phyloP scores from a whole-genome alignment of 768 basidiomycete genomes.

The Xerocomellus chrysenteron region DNA sequence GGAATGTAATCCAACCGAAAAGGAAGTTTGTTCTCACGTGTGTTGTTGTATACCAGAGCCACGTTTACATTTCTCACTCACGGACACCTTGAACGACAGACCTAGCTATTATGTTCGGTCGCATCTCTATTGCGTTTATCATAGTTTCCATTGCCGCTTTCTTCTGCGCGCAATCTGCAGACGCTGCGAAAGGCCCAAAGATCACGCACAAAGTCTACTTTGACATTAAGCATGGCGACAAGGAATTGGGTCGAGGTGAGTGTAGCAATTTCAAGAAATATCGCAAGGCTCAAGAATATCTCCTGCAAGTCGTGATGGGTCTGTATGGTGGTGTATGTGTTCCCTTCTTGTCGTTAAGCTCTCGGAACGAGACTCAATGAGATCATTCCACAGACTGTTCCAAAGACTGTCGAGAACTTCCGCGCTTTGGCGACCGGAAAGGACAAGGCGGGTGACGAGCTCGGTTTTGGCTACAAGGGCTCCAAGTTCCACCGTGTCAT shows the following conservation, averaged over 20 bases:
- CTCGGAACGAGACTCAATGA: not conserved
- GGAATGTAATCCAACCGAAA: constrained; percentile 1
- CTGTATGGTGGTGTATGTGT: constrained; percentile 80
- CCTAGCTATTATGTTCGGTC: constrained; percentile 49
- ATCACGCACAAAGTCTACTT: constrained; percentile 95
- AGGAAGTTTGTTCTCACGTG: constrained; percentile 26
- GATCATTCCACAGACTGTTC: constrained; percentile 64
- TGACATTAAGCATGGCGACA: constrained; percentile 90
- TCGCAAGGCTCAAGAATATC: constrained; percentile 6
- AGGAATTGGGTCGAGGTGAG: constrained; percentile 78
- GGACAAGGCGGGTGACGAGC: constrained; percentile 59
- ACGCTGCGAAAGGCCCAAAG: constrained; percentile 83
- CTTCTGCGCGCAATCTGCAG: constrained; percentile 68
- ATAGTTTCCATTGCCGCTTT: constrained; percentile 64
- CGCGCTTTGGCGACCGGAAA: constrained; percentile 85
- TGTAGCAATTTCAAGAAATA: not conserved
- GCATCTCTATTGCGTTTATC: constrained; percentile 59
- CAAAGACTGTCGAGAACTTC: constrained; percentile 98
- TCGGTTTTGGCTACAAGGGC: constrained; percentile 91
- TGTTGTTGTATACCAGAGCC: constrained; percentile 1
- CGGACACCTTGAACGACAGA: constrained; percentile 1
- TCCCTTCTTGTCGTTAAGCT: not conserved
- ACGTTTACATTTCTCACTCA: constrained; percentile 25
- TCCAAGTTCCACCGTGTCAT: constrained; percentile 97
- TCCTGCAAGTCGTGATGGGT: constrained; percentile 69